phyloP scores from a whole-genome alignment of 306 rosid species.

The Biancaea sappan region DNA sequence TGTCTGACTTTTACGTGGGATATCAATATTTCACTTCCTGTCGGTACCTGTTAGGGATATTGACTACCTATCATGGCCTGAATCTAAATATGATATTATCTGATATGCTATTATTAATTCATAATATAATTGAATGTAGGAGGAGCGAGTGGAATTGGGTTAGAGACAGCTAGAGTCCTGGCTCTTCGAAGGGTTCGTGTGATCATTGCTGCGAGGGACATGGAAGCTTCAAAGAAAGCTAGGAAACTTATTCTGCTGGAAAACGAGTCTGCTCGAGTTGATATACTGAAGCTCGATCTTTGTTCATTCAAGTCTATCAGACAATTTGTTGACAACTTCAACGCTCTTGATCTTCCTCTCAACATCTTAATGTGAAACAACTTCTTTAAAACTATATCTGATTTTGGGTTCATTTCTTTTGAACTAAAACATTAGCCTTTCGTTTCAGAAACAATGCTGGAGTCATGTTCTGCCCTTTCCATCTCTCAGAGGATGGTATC shows the following conservation, averaged over 20 bases:
- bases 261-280: conserved; percentile 51
- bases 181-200: conserved; percentile 72
- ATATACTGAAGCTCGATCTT: conserved; percentile 74
- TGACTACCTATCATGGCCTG: too few species aligned
- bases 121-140: conserved; percentile 49
- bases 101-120: too few species aligned
- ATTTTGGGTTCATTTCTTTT: neutral
- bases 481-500: conserved; percentile 72
- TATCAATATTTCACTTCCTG: too few species aligned
- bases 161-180: conserved; percentile 78
- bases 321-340: conserved; percentile 63
- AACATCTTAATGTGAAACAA: conserved; percentile 70
- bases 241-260: conserved; percentile 53
- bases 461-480: conserved; percentile 89
- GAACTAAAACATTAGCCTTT: conserved; percentile 4
- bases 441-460: conserved; percentile 95
- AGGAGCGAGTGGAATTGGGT: conserved; percentile 95
- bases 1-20: neutral
- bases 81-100: too few species aligned
- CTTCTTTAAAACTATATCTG: neutral
- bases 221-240: conserved; percentile 71
- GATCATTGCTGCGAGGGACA: conserved; percentile 76
- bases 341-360: conserved; percentile 77
- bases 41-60: too few species aligned
- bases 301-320: conserved; percentile 63